Base-by-base conservation (phyloP, 495 filamentous ascomycete species). In the Terfezia claveryi region DNA sequence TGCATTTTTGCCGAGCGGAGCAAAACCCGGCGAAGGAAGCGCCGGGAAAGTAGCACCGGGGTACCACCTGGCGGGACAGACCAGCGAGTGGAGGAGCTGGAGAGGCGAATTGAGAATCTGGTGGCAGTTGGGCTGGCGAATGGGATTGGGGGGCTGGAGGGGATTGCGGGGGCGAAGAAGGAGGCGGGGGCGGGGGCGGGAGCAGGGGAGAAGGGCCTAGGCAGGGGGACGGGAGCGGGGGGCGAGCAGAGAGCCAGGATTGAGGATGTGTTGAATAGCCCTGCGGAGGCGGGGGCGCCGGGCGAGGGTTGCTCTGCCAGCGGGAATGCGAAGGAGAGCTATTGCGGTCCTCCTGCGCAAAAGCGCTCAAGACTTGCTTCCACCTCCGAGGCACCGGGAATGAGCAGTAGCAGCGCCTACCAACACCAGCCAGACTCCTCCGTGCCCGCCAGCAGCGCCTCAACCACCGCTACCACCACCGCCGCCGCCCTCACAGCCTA, bases 21-120 rank as follows among this genome's bases (percentile, higher is more conserved):
- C 11, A 74, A 87, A 12, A 95, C 93, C 68, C 73, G 89, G 36
- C 83, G 88, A 71, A 94, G 91, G 72, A 95, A 94, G 72, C 41
- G 41, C 4, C 12, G 41, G 41, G 41, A 46, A 5, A 46, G 41
- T 9, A 46, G 41, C 8, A 46, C 41, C 8, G 41, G 41, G 14
- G 17, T 46, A 14, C 14, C 14, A 5, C 27, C 4, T 0, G 41
- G 41, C 41, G 41, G 14, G 17, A 86, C 83, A 32, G 91, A 94
- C 64, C 87, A 78, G 56, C 77, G 88, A 41, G 87, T 98, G 8
- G 81, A 87, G 12, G 89, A 95, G 69, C 72, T 98, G 46, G 91
- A 98, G 69, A 85, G 81, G 70, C 94, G 92, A 71, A 88, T 98
- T 52, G 86, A 94, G 70, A 46, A 46, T 9, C 41, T 46, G 17